Evolutionary conservation across 2,329 filamentous ascomycete species (phyloP), one percentile per base, ranked within the genome.

Genomic region (Boeremia exigua): DNA sequence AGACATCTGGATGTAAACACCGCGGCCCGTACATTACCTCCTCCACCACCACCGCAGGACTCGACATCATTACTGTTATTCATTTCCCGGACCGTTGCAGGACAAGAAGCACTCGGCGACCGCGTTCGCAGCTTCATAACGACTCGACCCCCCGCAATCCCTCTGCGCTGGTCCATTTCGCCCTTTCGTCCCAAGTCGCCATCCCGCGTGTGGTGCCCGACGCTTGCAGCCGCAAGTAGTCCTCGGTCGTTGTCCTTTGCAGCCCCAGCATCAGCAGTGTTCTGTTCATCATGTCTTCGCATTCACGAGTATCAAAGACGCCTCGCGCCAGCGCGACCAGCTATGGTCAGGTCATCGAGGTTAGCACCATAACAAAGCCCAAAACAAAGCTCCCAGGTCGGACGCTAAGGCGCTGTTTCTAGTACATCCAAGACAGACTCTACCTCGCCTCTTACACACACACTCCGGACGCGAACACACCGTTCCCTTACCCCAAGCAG

Each of bases 361-460:
- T 96, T 78, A 96, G 97, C 70, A 70, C 86, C 62, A 62, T 58
- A 63, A 62, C 61, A 66, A 55, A 48, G 57, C 55, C 44, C 65
- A 63, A 61, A 69, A 67, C 62, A 68, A 60, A 50, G 60, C 63
- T 45, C 51, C 43, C 28, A 34, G 30, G 57, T 46, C 60, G 61
- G 40, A 68, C 48, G 44, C 54, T 56, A 56, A 56, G 43, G 53
- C 37, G 23, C 27, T 23, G 30, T 32, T 43, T 50, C 45, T 59
- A 69, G 62, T 67, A 67, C 58, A 64, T 63, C 52, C 56, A 71
- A 96, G 95, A 97, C 79, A 92, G 94, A 54, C 84, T 99, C 46
- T 99, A 98, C 75, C 88, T 99, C 64, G 95, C 92, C 64, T 93
- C 94, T 34, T 99, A 97, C 77, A 86, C 90, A 48, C 88, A 91